Base-by-base conservation (phyloP, 257 asterid species). In the Oldenlandia corymbosa region DNA sequence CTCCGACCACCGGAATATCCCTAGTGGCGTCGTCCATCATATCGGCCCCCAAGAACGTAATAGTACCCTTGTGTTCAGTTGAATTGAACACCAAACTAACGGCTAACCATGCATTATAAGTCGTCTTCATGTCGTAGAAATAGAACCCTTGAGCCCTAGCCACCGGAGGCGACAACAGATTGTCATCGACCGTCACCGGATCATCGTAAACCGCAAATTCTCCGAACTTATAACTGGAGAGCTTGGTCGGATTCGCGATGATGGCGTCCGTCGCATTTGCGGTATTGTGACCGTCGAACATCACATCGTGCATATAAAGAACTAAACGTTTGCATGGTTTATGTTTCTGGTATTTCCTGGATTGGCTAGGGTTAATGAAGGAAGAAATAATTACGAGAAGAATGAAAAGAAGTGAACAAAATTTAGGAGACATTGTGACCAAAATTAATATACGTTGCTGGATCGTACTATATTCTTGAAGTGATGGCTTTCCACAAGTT, bases 111-210 rank as follows among this genome's bases (percentile, higher is more conserved):
- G 95, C 86, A 32, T 71, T 72, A 21, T 28, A 74, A 6, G 50
- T 13, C 1, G 46, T 47, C 67, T 81, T 84, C 76, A 65, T 72
- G 61, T 84, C 79, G 52, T 86, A 86, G 60, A 86, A 81, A 71
- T 86, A 83, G 46, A 86, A 80, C 2, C 95, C 91, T 31, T 83
- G 87, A 0, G 87, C 95, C n/a, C 84, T 74, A 0, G 83, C 91
- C 0, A 60, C 64, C 1, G 85, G 81, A 1, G 82, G 68, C 7
- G 91, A 81, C 8, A 28, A 60, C 12, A 86, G 84, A 10, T 24
- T 66, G 17, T 68, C 62, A 18, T 81, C 88, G 62, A 7, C 42
- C 21, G 91, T 81, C 53, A 83, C 27, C 18, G 90, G 91, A 71
- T 83, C 88, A 18, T 83, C 90, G 50, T 81, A 86, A 3, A 86